Percentiles rank a stretch among this genome's conserved stretches.
These are phyloP conservation scores for Phlegmacium glaucopus DNA, from an alignment of 768 basidiomycete genomes.

Conservation along the genomic window DNA sequence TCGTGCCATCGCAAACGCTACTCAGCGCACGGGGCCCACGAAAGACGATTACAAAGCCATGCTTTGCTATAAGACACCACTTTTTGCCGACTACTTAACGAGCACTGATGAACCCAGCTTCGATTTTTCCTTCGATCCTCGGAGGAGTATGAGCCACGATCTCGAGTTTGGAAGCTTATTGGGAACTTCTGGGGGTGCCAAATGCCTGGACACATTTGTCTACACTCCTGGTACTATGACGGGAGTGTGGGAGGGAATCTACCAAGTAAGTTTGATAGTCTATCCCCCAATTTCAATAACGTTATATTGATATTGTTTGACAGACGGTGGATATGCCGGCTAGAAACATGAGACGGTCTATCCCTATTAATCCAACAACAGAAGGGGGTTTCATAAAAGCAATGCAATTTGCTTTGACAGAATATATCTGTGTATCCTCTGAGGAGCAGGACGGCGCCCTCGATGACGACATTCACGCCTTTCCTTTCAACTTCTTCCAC, in stretches of 20 bases:
- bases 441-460: background rate
- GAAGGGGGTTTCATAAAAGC: conserved; percentile 16
- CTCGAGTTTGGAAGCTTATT: conserved; percentile 20
- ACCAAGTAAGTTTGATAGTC: conserved; percentile 41
- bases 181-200: conserved; percentile 3
- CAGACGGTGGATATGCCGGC: conserved; percentile 2
- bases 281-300: background rate
- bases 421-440: conserved; percentile 14
- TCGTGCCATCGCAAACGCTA: conserved; percentile 41
- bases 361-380: background rate
- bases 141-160: conserved; percentile 30
- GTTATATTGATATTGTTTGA: conserved; percentile 3
- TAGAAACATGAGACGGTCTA: background rate
- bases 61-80: conserved; percentile 39
- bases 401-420: conserved; percentile 20
- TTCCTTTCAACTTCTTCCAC: background rate
- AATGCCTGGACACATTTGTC: conserved; percentile 11
- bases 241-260: conserved; percentile 60
- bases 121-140: conserved; percentile 8
- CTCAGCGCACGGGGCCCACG: conserved; percentile 48
- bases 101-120: conserved; percentile 3
- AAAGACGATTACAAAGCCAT: conserved; percentile 47
- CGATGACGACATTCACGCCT: background rate
- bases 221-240: conserved; percentile 43
- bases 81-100: conserved; percentile 37